Base-by-base conservation (phyloP, 1,284 basidiomycete species). In the Rhizoctonia solani region DNA sequence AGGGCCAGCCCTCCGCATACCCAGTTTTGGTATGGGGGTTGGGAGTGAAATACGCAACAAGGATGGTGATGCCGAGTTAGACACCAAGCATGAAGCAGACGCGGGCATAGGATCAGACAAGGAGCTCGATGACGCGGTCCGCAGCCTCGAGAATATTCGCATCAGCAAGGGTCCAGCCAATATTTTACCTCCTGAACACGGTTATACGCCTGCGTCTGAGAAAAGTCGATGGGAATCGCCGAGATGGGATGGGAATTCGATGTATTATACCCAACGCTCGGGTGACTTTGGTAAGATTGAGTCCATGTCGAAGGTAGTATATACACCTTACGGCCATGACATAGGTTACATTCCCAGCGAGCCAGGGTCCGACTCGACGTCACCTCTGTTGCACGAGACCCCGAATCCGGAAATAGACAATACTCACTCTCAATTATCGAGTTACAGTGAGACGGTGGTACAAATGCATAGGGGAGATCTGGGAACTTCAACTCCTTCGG, bases 1-100 rank as follows among this genome's bases (percentile, higher is more conserved):
- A 11, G 77, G 77, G 25, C 77, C 79, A 0, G 85, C 82, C 0
- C 90, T 88, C 11, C 81, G 92, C 19, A 90, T 95, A 68, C 93
- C 93, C 0, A 93, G 90, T 77, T 95, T 95, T 74, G 90, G 90
- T 0, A 79, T 87, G 78, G 89, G 87, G 21, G 80, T 90, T 41
- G 89, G 81, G 8, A 84, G 85, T 71, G 81, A 84, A 68, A 84
- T 87, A 56, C 73, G 70, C 14, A 55, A 42, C 13, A 13, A 67
- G 23, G 70, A 69, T 21, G 61, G 25, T 14, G 32, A 25, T 5
- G 29, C 6, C 4, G 42, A 49, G 42, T 63, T 49, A 0, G 65
- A 29, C 11, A 34, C 25, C 1, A 67, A 81, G 30, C 76, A 68
- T 42, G 70, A 72, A 27, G 63, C 69, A 21, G 68, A 68, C 32